Conservation (phyloP, 495 filamentous ascomycete genomes). For the Viridothelium virens region DNA sequence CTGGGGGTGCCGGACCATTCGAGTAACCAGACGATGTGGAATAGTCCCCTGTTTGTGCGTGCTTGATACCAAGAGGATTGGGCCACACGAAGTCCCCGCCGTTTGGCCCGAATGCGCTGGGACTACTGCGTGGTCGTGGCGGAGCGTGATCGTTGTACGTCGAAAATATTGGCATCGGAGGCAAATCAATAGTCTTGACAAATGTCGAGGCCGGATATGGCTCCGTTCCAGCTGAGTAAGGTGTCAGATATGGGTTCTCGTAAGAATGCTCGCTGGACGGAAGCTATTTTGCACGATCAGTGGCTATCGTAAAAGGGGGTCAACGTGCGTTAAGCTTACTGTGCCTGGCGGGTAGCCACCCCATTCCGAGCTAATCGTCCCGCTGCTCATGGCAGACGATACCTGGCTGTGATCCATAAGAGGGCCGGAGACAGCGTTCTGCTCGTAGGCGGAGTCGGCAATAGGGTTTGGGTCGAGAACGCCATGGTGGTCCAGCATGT, state of each 20-base stretch:
- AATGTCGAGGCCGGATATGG: conserved; percentile 18
- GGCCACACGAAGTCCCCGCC: conserved; percentile 30
- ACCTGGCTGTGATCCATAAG: conserved; percentile 7
- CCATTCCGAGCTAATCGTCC: conserved; percentile 1
- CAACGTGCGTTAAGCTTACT: not conserved
- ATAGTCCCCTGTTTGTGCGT: conserved; percentile 23
- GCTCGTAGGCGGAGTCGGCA: conserved; percentile 2
- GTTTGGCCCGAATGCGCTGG: conserved; percentile 33
- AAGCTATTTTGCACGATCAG: not conserved
- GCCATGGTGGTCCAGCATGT: conserved; percentile 2
- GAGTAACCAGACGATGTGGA: conserved; percentile 24
- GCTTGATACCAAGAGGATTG: conserved; percentile 33
- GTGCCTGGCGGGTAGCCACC: not conserved
- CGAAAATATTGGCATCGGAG: conserved; percentile 20
- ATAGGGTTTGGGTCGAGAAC: conserved; percentile 7
- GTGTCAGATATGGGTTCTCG: conserved; percentile 25
- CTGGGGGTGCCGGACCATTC: conserved; percentile 16
- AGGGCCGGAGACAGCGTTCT: conserved; percentile 6
- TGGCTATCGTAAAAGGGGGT: not conserved
- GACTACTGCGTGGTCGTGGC: conserved; percentile 32
- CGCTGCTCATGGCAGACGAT: conserved; percentile 7
- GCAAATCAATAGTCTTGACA: conserved; percentile 12
- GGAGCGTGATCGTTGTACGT: conserved; percentile 12
- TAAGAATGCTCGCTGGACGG: conserved; percentile 12
- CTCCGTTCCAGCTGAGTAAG: conserved; percentile 22